Evolutionary conservation across 2,329 filamentous ascomycete genomes (phyloP).

Genomic region (Cladosporium oxysporum): DNA sequence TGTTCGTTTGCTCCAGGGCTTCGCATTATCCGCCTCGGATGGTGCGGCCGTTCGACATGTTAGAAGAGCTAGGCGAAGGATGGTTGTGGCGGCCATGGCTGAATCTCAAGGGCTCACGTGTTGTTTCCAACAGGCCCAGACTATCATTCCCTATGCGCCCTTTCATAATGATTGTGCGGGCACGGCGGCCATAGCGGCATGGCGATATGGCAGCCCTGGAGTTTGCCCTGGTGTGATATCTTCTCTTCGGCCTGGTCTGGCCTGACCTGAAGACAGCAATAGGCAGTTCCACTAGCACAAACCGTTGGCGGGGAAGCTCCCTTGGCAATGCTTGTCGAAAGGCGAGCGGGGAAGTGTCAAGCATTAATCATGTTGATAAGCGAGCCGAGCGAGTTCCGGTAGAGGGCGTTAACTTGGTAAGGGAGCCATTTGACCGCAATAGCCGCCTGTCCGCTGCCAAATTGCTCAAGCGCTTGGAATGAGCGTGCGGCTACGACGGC

Average conservation of each 20-base stretch:
- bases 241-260: neutral
- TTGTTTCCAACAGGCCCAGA: neutral
- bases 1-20: neutral
- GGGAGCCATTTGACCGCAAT: neutral
- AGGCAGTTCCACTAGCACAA: conserved; percentile 4
- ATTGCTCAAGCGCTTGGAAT: neutral
- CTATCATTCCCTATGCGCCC: neutral
- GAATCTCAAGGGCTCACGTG: neutral
- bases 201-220: neutral
- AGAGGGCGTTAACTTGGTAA: neutral
- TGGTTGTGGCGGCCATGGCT: conserved; percentile 8
- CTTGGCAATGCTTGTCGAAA: neutral
- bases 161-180: neutral
- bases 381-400: neutral
- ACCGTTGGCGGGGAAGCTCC: neutral
- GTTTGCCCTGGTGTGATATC: neutral
- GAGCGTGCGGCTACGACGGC: conserved; percentile 1
- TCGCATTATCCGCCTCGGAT: conserved; percentile 1
- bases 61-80: neutral
- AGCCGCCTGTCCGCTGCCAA: neutral
- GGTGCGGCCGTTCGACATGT: neutral
- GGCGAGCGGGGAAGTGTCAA: conserved; percentile 8
- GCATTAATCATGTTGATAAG: neutral
- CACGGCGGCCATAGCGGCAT: neutral
- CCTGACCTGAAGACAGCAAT: neutral